Conservation (phyloP, 2,329 filamentous ascomycete species). For the Xylaria polymorpha region DNA sequence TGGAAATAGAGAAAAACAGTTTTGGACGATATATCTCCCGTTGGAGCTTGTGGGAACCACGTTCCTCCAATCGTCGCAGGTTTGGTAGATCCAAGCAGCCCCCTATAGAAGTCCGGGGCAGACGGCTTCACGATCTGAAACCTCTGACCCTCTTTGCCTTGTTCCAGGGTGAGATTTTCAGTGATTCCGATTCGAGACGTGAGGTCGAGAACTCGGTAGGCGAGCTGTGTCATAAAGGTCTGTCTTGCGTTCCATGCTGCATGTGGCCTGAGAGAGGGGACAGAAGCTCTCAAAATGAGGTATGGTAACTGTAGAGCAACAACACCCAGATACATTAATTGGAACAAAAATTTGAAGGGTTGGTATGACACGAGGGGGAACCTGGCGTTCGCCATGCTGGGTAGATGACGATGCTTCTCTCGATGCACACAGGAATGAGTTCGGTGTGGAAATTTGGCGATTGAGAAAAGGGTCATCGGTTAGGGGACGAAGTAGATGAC, state of each 20-base stretch:
- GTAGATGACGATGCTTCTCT: too few species aligned
- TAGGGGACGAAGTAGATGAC: too few species aligned
- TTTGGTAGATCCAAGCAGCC: conserved; percentile 37
- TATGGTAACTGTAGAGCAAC: conserved; percentile 29
- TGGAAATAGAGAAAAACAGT: conserved; percentile 45
- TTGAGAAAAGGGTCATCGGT: too few species aligned
- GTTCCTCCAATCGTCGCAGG: conserved; percentile 46
- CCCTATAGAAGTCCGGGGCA: conserved; percentile 34
- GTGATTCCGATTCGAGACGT: conserved; percentile 36
- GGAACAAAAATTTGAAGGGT: conserved; percentile 34
- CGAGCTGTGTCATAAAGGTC: conserved; percentile 33
- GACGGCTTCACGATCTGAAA: conserved; percentile 39
- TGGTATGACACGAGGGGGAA: conserved; percentile 36
- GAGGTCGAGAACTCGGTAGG: conserved; percentile 29
- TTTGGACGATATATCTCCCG: conserved; percentile 6
- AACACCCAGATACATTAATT: conserved; percentile 19
- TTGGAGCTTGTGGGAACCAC: conserved; percentile 40
- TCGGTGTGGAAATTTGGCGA: too few species aligned
- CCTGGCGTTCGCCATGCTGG: neutral
- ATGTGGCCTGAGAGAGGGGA: conserved; percentile 33
- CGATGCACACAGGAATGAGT: too few species aligned
- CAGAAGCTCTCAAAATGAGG: conserved; percentile 15
- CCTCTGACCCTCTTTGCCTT: conserved; percentile 32
- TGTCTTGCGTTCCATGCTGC: conserved; percentile 33
- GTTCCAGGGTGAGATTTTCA: conserved; percentile 29